A percentile compares a stretch with the other conserved stretches of the same genome.
Evolutionary conservation across 2,329 filamentous ascomycete species (phyloP).

Genomic region (Hirsutella rhossiliensis): DNA sequence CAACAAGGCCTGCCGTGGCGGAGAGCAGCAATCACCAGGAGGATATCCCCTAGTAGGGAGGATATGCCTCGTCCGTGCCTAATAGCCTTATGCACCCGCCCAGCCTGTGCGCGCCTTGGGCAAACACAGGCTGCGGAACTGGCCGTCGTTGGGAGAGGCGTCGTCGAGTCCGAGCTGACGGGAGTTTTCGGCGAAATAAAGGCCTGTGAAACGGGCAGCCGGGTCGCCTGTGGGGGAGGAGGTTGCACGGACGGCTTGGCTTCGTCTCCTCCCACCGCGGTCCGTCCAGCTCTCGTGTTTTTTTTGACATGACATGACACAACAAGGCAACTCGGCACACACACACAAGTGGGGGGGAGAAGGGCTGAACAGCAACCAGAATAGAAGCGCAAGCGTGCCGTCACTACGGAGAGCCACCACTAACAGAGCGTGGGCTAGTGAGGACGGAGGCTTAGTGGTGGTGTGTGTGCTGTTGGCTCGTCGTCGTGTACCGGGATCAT

Average conservation of each 20-base stretch:
- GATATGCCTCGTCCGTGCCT: neutral
- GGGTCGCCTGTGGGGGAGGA: neutral
- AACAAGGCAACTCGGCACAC: too few species aligned
- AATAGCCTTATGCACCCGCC: too few species aligned
- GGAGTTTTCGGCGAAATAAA: too few species aligned
- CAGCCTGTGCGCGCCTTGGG: too few species aligned
- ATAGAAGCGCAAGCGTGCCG: neutral
- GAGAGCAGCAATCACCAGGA: too few species aligned
- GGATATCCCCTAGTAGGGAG: too few species aligned
- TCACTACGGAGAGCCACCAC: neutral
- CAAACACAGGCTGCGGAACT: too few species aligned
- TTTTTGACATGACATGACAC: neutral
- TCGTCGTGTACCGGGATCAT: conserved; percentile 11
- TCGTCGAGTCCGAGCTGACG: too few species aligned
- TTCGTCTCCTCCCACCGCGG: neutral
- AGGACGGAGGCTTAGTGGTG: neutral
- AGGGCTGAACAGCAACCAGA: neutral
- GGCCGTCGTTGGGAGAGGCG: too few species aligned
- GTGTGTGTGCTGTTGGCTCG: neutral
- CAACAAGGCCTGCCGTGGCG: neutral
- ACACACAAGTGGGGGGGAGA: neutral
- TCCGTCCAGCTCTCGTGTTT: neutral
- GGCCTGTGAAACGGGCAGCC: too few species aligned
- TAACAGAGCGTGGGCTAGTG: too few species aligned
- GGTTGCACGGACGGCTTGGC: neutral